Conservation (phyloP, 108 stramenopile species). For the Cyclostephanos invisitatus region DNA sequence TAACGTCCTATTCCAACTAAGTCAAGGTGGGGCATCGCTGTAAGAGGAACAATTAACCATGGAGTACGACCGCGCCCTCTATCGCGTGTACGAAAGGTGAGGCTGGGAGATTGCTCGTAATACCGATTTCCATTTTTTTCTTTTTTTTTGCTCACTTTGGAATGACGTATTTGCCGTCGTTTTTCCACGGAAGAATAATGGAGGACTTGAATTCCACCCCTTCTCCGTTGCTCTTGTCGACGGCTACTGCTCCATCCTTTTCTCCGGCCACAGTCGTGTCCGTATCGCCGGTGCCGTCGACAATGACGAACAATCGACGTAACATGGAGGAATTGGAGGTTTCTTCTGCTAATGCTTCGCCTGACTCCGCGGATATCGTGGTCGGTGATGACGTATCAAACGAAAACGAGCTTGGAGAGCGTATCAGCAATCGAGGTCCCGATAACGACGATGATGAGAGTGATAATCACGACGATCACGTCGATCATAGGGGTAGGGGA, state of each 20-base stretch:
- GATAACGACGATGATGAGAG: not conserved
- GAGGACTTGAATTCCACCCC: conserved; percentile 52
- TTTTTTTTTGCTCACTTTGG: not conserved
- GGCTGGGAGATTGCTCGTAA: not conserved
- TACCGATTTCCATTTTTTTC: not conserved
- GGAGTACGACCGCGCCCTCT: conserved; percentile 58
- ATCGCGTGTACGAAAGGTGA: conserved; percentile 24
- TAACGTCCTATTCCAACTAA: not conserved
- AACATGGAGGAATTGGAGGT: not conserved
- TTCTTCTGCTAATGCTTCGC: not conserved
- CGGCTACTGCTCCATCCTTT: not conserved
- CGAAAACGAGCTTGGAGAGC: not conserved
- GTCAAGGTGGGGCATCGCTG: not conserved
- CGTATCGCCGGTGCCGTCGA: not conserved
- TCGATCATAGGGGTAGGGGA: not conserved
- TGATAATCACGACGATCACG: not conserved
- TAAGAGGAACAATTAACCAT: conserved; percentile 13
- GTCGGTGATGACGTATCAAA: not conserved
- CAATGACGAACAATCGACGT: not conserved
- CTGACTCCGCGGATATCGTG: not conserved
- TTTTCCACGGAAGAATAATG: conserved; percentile 47
- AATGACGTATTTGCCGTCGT: not conserved
- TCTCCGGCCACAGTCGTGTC: not conserved
- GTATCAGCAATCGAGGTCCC: not conserved
- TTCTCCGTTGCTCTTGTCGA: conserved; percentile 26